Evolutionary conservation across 345 rosid genomes (phyloP).

Genomic region (Trapa incisa): DNA sequence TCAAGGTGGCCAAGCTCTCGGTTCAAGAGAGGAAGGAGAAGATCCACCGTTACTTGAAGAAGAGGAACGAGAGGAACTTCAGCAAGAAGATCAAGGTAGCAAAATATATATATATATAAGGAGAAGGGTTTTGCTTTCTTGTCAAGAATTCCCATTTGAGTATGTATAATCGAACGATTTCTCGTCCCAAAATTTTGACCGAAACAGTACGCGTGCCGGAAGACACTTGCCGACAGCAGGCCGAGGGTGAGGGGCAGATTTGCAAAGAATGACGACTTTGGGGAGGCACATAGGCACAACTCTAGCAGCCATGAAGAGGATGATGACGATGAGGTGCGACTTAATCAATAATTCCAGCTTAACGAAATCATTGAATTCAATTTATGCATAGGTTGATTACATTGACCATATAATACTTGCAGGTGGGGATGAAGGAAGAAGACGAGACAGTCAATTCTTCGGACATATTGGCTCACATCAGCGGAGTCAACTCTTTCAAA

Average conservation of each 20-base stretch:
- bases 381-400: no score
- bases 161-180: no score
- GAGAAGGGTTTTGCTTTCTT: no score
- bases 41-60: constrained; percentile 82
- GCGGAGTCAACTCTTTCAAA: constrained; percentile 81
- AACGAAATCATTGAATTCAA: no score
- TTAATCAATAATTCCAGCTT: no score
- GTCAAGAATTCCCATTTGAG: no score
- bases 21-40: constrained; percentile 81
- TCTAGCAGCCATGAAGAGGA: constrained; percentile 7
- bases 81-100: constrained; percentile 93
- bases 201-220: constrained; percentile 82
- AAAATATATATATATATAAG: no score
- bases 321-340: constrained; percentile 2
- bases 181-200: no score
- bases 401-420: background rate
- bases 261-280: constrained; percentile 79
- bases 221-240: constrained; percentile 83
- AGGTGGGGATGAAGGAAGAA: constrained; percentile 65
- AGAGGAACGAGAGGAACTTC: constrained; percentile 88
- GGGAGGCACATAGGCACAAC: constrained; percentile 24
- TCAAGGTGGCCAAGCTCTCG: constrained; percentile 70
- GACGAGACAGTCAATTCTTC: constrained; percentile 66
- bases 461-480: constrained; percentile 76
- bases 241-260: constrained; percentile 93